A percentile compares a stretch with the other conserved stretches of the same genome.
These are phyloP conservation scores for Sugiyamaella valdiviana DNA, from an alignment of 805 yeast genomes.

Conservation along the genomic window DNA sequence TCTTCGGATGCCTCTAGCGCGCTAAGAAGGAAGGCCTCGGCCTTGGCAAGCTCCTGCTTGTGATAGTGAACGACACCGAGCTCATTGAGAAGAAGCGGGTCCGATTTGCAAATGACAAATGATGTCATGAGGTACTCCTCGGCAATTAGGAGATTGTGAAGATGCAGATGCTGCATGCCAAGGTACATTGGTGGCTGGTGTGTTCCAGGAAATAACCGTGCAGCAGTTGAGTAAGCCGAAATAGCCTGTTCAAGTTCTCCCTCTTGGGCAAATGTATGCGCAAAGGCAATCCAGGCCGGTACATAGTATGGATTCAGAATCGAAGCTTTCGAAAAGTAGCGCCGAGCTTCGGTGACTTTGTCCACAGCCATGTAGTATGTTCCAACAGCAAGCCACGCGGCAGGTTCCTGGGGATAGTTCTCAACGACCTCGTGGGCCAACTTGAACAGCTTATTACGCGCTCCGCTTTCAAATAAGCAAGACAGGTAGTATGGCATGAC, in stretches of 20 bases:
- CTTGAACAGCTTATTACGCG: conserved; percentile 70
- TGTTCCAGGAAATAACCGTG: conserved; percentile 67
- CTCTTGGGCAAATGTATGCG: conserved; percentile 94
- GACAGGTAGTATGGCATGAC: conserved; percentile 75
- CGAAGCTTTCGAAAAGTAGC: conserved; percentile 84
- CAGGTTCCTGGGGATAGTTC: conserved; percentile 68
- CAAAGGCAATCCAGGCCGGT: conserved; percentile 97
- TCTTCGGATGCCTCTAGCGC: conserved; percentile 66
- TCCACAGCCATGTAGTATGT: conserved; percentile 74
- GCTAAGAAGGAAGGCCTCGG: conserved; percentile 62
- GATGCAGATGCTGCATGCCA: conserved; percentile 93
- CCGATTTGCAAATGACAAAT: conserved; percentile 69
- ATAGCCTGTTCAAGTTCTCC: conserved; percentile 99
- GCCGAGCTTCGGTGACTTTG: conserved; percentile 74
- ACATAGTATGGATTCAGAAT: conserved; percentile 83
- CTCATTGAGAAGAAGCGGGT: conserved; percentile 85
- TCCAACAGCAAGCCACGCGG: conserved; percentile 91
- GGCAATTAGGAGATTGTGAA: conserved; percentile 75
- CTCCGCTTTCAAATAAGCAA: conserved; percentile 78
- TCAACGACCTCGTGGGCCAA: conserved; percentile 83
- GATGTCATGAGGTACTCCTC: conserved; percentile 79
- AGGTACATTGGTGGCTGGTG: conserved; percentile 84
- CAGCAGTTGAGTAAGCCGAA: conserved; percentile 93
- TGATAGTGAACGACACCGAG: conserved; percentile 89
- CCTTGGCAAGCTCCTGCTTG: conserved; percentile 55